phyloP scores from a whole-genome alignment of 164 flowering plant species.

The Stephania cephalantha region DNA sequence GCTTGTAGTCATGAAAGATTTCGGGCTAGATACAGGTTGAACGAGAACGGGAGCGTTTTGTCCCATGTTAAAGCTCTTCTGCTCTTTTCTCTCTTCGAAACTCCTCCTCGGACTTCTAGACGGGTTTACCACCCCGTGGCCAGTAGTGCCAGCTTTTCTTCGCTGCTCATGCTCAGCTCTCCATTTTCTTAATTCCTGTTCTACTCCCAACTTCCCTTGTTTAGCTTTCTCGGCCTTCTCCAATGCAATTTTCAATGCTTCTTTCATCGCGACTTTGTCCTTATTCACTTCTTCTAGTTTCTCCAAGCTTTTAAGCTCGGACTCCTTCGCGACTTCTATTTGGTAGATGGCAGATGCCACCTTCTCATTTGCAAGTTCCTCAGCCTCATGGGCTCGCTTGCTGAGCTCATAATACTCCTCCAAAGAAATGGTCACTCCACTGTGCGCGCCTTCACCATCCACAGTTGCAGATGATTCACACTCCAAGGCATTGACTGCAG shows the following conservation, averaged over 20 bases:
- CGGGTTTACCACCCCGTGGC: slow-evolving; percentile 25
- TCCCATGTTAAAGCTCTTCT: slow-evolving; percentile 20
- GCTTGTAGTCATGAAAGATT: background rate
- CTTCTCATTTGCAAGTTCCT: slow-evolving; percentile 61
- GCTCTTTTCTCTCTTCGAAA: slow-evolving; percentile 37
- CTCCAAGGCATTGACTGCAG: slow-evolving; percentile 81
- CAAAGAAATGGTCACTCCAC: slow-evolving; percentile 62
- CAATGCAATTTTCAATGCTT: slow-evolving; percentile 43
- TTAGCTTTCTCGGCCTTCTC: slow-evolving; percentile 75
- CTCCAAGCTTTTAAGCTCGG: slow-evolving; percentile 54
- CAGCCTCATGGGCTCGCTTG: slow-evolving; percentile 79
- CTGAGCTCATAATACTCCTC: slow-evolving; percentile 78
- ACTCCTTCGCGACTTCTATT: slow-evolving; percentile 68
- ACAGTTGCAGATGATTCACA: slow-evolving; percentile 47
- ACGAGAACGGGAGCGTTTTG: slow-evolving; percentile 20
- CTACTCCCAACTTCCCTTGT: slow-evolving; percentile 79
- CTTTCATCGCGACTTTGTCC: slow-evolving; percentile 46
- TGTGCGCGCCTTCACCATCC: slow-evolving; percentile 31
- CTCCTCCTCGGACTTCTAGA: slow-evolving; percentile 37
- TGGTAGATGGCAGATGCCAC: slow-evolving; percentile 60
- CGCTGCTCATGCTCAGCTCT: slow-evolving; percentile 74
- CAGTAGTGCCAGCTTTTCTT: slow-evolving; percentile 50
- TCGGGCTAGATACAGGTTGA: slow-evolving; percentile 25
- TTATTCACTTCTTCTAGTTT: slow-evolving; percentile 57
- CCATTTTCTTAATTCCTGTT: slow-evolving; percentile 90